Base-by-base conservation (phyloP, 208 protist species). In the Acanthamoeba triangularis region DNA sequence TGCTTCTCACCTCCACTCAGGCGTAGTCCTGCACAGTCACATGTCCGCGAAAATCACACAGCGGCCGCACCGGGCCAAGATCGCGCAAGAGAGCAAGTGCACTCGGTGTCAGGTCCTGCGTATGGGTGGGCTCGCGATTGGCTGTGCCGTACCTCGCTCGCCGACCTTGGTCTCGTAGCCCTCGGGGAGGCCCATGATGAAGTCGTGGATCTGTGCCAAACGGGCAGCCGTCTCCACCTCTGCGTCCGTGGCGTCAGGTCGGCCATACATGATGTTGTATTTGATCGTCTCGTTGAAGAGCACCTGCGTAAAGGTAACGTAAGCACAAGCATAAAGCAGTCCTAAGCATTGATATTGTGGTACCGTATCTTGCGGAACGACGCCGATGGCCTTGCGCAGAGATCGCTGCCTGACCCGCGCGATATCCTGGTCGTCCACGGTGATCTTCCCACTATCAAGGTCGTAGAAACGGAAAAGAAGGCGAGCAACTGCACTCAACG, bases 1-100 rank as follows among this genome's bases (percentile, higher is more conserved):
- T 98, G 98, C 95, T 98, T 98, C 90, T 98, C 98, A 28, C 98
- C 98, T 20, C 98, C 96, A 8, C 88, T 95, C 13, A 80, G 33
- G 5, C 74, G 41, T n/a, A 85, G 49, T 10, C 93, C 44, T 91
- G n/a, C 8, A 92, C 23, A 67, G 28, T 8, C 14, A 18, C 6
- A 92, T 6, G 49, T 87, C 3, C 49, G 25, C n/a, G 25, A 33
- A 23, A 87, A 7, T 25, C 52, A 61, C 16, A 44, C 23, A 30
- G 28, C 16, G n/a, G 35, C 25, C 18, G n/a, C 18, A 33, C 0
- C 16, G 25, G 25, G 35, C 5, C 16, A 44, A 44, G 35, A 30
- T 3, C 16, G 0, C 1, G 16, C 16, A 44, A 44, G 3, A 35
- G 25, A n/a, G n/a, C n/a, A n/a, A n/a, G n/a, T n/a, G n/a, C n/a